A percentile compares a stretch with the other conserved stretches of the same genome.
Conservation (phyloP, 768 basidiomycete species). For the Gautieria morchelliformis region DNA sequence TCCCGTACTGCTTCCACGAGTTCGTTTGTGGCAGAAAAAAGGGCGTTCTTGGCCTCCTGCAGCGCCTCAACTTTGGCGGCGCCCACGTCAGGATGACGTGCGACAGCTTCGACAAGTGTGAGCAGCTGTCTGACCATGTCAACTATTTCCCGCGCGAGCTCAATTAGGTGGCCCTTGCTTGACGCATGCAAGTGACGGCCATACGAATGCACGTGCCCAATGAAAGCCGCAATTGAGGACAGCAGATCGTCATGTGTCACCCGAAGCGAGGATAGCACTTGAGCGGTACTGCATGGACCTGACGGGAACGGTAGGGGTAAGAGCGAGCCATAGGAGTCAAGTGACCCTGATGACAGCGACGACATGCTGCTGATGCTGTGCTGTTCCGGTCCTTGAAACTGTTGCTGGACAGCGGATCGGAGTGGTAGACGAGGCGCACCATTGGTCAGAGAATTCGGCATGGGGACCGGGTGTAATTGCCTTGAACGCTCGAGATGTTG, state of each 20-base stretch:
- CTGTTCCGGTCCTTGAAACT: not conserved
- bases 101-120: slow-evolving; percentile 83
- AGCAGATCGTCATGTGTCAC: slow-evolving; percentile 82
- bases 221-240: slow-evolving; percentile 93
- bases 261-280: slow-evolving; percentile 71
- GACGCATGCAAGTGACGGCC: slow-evolving; percentile 85
- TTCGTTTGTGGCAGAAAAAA: slow-evolving; percentile 79
- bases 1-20: slow-evolving; percentile 82
- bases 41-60: slow-evolving; percentile 60
- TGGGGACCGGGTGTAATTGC: not conserved
- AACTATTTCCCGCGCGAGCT: slow-evolving; percentile 89
- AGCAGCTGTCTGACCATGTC: slow-evolving; percentile 89
- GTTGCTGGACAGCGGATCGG: not conserved
- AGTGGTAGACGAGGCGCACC: not conserved
- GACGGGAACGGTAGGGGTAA: slow-evolving; percentile 52
- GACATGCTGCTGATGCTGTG: slow-evolving; percentile 51
- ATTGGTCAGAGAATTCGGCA: not conserved
- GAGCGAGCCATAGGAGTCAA: slow-evolving; percentile 44
- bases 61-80: slow-evolving; percentile 54
- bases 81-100: slow-evolving; percentile 64
- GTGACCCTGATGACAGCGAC: slow-evolving; percentile 56
- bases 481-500: slow-evolving; percentile 2
- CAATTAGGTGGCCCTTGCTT: slow-evolving; percentile 87
- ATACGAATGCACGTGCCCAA: slow-evolving; percentile 93
- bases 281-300: slow-evolving; percentile 58